A percentile compares a stretch with the other conserved stretches of the same genome.
phyloP scores from a whole-genome alignment of 345 rosid species.

The Hypericum androsaemum region DNA sequence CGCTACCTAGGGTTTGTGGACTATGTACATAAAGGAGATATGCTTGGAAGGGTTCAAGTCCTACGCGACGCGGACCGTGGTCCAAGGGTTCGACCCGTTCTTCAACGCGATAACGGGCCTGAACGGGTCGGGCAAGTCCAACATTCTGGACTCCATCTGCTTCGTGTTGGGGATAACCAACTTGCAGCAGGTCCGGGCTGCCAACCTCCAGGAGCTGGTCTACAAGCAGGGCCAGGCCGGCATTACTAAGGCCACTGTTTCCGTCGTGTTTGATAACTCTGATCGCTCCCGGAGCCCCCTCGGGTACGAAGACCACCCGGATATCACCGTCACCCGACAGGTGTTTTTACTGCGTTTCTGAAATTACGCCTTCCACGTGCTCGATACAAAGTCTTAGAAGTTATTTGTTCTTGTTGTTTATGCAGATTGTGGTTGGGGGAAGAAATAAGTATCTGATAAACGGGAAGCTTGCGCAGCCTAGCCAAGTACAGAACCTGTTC shows the following conservation, averaged over 20 bases:
- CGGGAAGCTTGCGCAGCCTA: conserved; percentile 70
- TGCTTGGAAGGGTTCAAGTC: conserved; percentile 96
- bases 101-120: conserved; percentile 96
- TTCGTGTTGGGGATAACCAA: conserved; percentile 96
- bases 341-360: conserved; percentile 21
- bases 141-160: conserved; percentile 92
- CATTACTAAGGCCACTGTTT: conserved; percentile 88
- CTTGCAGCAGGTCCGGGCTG: conserved; percentile 95
- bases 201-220: conserved; percentile 94
- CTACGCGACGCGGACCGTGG: conserved; percentile 89
- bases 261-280: conserved; percentile 80
- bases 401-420: conserved; percentile 3
- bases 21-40: conserved; percentile 76
- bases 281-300: conserved; percentile 73
- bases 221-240: conserved; percentile 99
- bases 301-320: conserved; percentile 75
- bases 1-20: conserved; percentile 9
- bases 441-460: conserved; percentile 74
- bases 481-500: conserved; percentile 86
- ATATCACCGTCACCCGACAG: conserved; percentile 90
- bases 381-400: no score
- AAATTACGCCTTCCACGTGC: no score
- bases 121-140: conserved; percentile 99
- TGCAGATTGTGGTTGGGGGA: conserved; percentile 89
- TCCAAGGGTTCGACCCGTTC: conserved; percentile 82